Conservation (phyloP, 768 basidiomycete species). For the Macrolepiota albuminosa region DNA sequence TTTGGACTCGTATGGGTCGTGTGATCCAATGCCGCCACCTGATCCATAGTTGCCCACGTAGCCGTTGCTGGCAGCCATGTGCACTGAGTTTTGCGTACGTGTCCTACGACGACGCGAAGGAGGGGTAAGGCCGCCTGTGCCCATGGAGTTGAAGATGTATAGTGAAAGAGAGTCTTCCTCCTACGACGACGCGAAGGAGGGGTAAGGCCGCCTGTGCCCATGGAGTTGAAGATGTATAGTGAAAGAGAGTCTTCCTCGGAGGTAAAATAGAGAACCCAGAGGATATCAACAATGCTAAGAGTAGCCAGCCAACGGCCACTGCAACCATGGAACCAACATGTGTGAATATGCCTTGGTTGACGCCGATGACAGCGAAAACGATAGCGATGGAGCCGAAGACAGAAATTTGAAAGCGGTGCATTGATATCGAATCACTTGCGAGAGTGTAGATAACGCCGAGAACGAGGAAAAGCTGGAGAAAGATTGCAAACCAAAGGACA, state of each 20-base stretch:
- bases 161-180: constrained; percentile 88
- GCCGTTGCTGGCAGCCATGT: constrained; percentile 58
- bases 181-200: constrained; percentile 77
- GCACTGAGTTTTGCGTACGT: constrained; percentile 54
- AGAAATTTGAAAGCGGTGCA: constrained; percentile 89
- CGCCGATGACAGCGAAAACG: constrained; percentile 79
- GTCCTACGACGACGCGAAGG: constrained; percentile 78
- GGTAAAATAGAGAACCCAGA: constrained; percentile 97
- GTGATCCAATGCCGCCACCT: constrained; percentile 68
- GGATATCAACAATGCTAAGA: constrained; percentile 88
- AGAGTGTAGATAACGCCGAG: constrained; percentile 70
- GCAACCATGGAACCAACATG: constrained; percentile 56
- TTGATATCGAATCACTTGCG: constrained; percentile 86
- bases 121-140: constrained; percentile 79
- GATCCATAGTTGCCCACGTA: constrained; percentile 59
- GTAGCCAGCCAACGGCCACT: constrained; percentile 91
- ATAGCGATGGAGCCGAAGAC: constrained; percentile 83
- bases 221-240: constrained; percentile 81
- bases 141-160: constrained; percentile 83
- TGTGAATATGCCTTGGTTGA: constrained; percentile 65
- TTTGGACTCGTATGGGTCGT: constrained; percentile 68
- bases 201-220: constrained; percentile 81
- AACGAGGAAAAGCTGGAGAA: constrained; percentile 70
- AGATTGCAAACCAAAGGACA: constrained; percentile 80
- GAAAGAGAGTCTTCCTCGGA: constrained; percentile 90